Conservation (phyloP, 2,329 filamentous ascomycete genomes). For the Epichloe brachyelytri region DNA sequence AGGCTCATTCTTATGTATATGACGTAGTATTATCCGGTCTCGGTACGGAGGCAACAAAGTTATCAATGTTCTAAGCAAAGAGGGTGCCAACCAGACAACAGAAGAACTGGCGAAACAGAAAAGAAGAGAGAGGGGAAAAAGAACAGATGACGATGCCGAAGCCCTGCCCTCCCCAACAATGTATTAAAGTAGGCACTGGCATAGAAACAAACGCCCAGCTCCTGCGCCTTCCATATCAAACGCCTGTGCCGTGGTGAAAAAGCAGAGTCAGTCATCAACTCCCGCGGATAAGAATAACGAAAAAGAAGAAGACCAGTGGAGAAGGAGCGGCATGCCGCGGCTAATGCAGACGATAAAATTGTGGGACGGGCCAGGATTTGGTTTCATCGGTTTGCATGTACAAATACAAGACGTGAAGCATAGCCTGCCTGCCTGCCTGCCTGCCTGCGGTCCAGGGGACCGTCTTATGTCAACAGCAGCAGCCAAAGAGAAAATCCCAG, state of each 20-base stretch:
- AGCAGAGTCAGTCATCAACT: background rate
- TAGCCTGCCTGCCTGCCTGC: too few relatives aligned
- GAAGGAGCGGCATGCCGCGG: too few relatives aligned
- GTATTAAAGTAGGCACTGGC: background rate
- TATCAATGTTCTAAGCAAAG: background rate
- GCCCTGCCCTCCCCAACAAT: background rate
- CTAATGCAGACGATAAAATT: too few relatives aligned
- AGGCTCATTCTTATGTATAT: background rate
- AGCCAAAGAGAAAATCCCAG: background rate
- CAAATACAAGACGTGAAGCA: background rate
- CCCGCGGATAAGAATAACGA: background rate
- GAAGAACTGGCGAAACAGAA: background rate
- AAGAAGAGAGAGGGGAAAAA: background rate
- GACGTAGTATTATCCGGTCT: background rate
- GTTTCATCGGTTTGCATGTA: background rate
- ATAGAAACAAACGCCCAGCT: background rate
- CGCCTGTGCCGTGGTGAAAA: background rate
- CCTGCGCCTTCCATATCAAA: background rate
- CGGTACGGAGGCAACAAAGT: background rate
- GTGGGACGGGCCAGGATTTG: background rate
- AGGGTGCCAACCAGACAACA: background rate
- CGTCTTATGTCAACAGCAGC: background rate
- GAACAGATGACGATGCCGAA: background rate
- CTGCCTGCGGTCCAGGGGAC: too few relatives aligned
- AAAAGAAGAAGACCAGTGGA: background rate